A percentile compares a stretch with the other conserved stretches of the same genome.
phyloP scores from a whole-genome alignment of 2,329 filamentous ascomycete species.

The Trichoderma cornu-damae region DNA sequence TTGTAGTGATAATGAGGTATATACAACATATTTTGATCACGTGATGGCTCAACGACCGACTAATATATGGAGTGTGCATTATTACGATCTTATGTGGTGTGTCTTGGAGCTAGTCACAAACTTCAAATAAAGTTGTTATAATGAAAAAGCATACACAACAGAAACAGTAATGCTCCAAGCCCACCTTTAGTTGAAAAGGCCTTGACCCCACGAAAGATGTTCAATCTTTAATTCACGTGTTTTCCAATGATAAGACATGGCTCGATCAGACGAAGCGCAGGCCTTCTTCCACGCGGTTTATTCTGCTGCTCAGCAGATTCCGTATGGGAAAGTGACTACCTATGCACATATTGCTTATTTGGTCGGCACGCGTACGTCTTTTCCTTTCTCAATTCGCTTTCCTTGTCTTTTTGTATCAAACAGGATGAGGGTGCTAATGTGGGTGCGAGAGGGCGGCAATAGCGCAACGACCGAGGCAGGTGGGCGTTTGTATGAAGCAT shows the following conservation, averaged over 20 bases:
- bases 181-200: not conserved
- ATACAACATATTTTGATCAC: no score
- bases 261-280: constrained; percentile 67
- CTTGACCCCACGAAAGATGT: not conserved
- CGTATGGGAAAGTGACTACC: constrained; percentile 73
- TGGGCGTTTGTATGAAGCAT: constrained; percentile 85
- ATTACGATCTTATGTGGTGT: no score
- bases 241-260: constrained; percentile 38
- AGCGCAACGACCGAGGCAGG: constrained; percentile 74
- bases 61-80: no score
- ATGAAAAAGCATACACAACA: no score
- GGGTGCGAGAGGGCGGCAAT: not conserved
- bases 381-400: not conserved
- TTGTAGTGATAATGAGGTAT: no score
- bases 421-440: not conserved
- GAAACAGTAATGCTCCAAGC: no score
- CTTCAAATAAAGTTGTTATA: no score
- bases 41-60: no score
- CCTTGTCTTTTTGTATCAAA: not conserved
- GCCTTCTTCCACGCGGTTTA: constrained; percentile 77
- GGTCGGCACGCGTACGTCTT: constrained; percentile 62
- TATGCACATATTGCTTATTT: constrained; percentile 77
- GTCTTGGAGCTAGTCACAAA: no score
- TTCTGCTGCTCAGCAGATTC: constrained; percentile 77
- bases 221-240: not conserved